Evolutionary conservation across 2,329 filamentous ascomycete genomes (phyloP).

Genomic region (Tolypocladium cylindrosporum): DNA sequence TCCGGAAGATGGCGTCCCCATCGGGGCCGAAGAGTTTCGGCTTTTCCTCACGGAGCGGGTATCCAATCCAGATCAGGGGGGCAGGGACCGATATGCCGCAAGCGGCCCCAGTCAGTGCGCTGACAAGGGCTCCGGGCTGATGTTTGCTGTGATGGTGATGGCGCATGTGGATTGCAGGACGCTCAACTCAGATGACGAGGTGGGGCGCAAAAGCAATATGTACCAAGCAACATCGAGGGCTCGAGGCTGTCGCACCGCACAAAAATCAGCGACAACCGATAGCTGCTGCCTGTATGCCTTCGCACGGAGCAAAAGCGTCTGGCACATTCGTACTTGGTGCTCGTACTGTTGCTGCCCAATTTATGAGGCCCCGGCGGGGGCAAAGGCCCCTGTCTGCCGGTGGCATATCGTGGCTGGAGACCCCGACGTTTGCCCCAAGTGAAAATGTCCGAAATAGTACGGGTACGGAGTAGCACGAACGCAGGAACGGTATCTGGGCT

Average conservation of each 20-base stretch:
- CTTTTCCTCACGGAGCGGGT: not conserved
- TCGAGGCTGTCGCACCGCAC: not conserved
- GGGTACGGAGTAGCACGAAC: not conserved
- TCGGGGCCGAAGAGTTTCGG: conserved; percentile 7
- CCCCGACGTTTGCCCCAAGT: not conserved
- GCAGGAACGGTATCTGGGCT: not conserved
- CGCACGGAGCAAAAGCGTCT: not conserved
- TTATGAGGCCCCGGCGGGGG: not conserved
- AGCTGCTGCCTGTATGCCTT: not conserved
- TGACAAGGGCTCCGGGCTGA: not conserved
- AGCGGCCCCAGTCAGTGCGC: not conserved
- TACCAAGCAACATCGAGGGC: not conserved
- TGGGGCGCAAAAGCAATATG: not conserved
- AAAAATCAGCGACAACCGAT: too few species aligned
- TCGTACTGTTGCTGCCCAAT: not conserved
- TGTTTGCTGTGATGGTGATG: conserved; percentile 1
- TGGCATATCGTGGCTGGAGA: not conserved
- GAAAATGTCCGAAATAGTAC: not conserved
- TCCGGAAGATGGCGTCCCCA: too few species aligned
- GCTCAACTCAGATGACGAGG: conserved; percentile 2
- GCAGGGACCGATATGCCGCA: not conserved
- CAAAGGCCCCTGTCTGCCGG: not conserved
- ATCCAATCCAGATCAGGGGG: not conserved
- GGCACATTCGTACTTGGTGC: not conserved
- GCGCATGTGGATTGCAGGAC: not conserved